phyloP scores from a whole-genome alignment of 306 rosid species.

The Trichosanthes truncata region DNA sequence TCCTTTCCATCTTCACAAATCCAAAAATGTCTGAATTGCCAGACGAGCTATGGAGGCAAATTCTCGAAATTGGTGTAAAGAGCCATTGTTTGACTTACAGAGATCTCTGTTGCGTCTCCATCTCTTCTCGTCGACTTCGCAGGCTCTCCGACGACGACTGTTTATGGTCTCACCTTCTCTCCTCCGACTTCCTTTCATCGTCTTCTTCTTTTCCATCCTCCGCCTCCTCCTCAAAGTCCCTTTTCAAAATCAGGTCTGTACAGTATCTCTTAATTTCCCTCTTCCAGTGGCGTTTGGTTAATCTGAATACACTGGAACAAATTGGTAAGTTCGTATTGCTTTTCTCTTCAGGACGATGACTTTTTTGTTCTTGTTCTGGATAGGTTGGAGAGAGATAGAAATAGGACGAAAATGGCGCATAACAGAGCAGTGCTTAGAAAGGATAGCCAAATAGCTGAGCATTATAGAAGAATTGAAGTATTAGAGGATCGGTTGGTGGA shows the following conservation, averaged over 20 bases:
- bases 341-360: neutral
- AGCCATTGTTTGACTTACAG: conserved; percentile 25
- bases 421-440: conserved; percentile 47
- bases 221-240: conserved; percentile 27
- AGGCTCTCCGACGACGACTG: conserved; percentile 44
- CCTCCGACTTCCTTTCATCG: conserved; percentile 33
- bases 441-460: conserved; percentile 55
- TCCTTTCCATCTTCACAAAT: neutral
- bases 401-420: conserved; percentile 47
- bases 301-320: neutral
- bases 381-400: conserved; percentile 58
- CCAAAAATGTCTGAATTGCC: conserved; percentile 30
- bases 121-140: conserved; percentile 47
- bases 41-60: conserved; percentile 56
- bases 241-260: conserved; percentile 42
- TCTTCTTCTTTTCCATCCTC: neutral
- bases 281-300: neutral
- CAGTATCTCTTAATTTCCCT: neutral
- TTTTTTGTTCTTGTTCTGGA: neutral
- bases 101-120: conserved; percentile 64
- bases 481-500: conserved; percentile 24
- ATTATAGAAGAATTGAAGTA: conserved; percentile 37
- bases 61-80: conserved; percentile 48
- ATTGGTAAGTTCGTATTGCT: neutral
- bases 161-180: conserved; percentile 56